Percentiles rank a stretch among this genome's conserved stretches.
Conservation (phyloP, 768 basidiomycete species). For the Termitomyces sp. region DNA sequence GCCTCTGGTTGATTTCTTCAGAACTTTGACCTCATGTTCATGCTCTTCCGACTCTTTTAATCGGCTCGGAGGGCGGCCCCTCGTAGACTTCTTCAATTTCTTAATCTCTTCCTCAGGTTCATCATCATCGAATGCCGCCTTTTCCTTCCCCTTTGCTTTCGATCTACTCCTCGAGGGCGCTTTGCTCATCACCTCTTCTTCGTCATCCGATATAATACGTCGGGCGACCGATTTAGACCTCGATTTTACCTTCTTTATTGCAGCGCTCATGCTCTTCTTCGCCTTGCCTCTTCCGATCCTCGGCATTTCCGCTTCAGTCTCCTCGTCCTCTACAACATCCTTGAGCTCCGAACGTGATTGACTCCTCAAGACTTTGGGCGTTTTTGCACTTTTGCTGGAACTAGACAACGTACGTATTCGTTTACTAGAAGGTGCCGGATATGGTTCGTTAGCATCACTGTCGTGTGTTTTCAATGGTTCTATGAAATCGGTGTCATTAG, state of each 20-base stretch:
- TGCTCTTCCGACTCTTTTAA: conserved; percentile 11
- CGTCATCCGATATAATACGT: conserved; percentile 10
- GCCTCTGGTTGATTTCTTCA: conserved; percentile 9
- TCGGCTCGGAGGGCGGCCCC: conserved; percentile 3
- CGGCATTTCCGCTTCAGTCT: conserved; percentile 13
- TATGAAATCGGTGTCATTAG: conserved; percentile 28
- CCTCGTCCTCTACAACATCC: conserved; percentile 19
- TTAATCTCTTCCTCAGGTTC: not conserved
- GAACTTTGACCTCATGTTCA: conserved; percentile 6
- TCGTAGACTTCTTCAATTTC: conserved; percentile 1
- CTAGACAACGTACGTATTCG: conserved; percentile 7
- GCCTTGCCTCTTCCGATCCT: conserved; percentile 3
- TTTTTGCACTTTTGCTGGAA: conserved; percentile 13
- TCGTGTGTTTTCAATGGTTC: conserved; percentile 36
- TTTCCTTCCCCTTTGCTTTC: conserved; percentile 8
- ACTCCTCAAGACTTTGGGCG: conserved; percentile 9
- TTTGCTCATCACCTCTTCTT: conserved; percentile 7
- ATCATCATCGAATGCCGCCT: conserved; percentile 5
- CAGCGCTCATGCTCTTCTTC: conserved; percentile 5
- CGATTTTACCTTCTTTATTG: conserved; percentile 16
- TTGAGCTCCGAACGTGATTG: conserved; percentile 11
- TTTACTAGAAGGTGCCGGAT: conserved; percentile 14
- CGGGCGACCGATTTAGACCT: conserved; percentile 17
- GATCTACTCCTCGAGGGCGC: conserved; percentile 8
- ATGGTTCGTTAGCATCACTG: conserved; percentile 22